Conservation (phyloP, 2,329 filamentous ascomycete genomes). For the Colletotrichum lupini region DNA sequence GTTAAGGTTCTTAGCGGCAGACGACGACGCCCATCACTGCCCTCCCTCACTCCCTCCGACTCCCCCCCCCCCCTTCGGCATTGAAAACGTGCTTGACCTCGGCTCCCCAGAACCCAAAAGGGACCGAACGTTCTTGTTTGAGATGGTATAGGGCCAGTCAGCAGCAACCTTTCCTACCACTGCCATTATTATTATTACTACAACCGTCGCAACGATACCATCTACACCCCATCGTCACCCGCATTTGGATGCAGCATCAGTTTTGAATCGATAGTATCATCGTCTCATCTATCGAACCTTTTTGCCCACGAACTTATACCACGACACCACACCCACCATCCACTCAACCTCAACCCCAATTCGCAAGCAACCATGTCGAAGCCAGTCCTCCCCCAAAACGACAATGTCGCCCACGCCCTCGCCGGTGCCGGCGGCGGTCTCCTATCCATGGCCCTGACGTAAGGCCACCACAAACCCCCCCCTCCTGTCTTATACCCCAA, state of each 20-base stretch:
- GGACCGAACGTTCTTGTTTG: constrained; percentile 13
- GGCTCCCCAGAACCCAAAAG: constrained; percentile 24
- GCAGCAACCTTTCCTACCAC: neutral
- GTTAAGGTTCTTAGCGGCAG: constrained; percentile 34
- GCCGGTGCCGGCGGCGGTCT: constrained; percentile 94
- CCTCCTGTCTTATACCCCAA: neutral
- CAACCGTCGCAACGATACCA: constrained; percentile 1
- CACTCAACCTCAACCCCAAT: neutral
- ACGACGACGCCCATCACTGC: neutral
- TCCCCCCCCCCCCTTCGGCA: constrained; percentile 29
- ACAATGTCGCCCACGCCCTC: constrained; percentile 96
- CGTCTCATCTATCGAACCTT: constrained; percentile 29
- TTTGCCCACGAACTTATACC: neutral
- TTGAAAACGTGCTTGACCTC: constrained; percentile 35
- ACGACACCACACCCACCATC: constrained; percentile 1
- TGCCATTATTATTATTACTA: neutral
- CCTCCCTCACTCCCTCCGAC: neutral
- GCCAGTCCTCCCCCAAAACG: constrained; percentile 82
- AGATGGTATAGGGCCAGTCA: constrained; percentile 23
- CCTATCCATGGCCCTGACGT: constrained; percentile 95
- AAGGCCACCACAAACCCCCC: constrained; percentile 43
- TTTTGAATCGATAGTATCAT: neutral
- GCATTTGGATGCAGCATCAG: constrained; percentile 27
- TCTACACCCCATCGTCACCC: neutral
- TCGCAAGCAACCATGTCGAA: constrained; percentile 55